These are phyloP conservation scores for Hyaloperonospora brassicae DNA, from an alignment of 352 stramenopile genomes.

Conservation along the genomic window DNA sequence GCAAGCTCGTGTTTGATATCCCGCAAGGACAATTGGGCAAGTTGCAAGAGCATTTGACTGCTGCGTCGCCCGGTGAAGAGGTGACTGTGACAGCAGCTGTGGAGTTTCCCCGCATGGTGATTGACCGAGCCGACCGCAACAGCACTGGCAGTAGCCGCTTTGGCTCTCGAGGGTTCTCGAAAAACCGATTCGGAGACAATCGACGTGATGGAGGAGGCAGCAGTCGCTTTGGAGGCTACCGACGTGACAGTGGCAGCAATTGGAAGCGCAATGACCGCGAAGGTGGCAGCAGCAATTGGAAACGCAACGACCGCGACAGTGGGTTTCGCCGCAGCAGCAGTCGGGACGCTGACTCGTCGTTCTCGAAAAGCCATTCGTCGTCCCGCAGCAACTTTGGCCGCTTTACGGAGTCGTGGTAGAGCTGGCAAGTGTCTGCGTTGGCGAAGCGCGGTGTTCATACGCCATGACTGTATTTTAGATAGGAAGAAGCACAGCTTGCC, in stretches of 20 bases:
- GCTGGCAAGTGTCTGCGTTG: background rate
- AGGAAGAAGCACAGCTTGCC: slow-evolving; percentile 18
- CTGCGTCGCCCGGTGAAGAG: slow-evolving; percentile 18
- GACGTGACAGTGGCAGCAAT: slow-evolving; percentile 16
- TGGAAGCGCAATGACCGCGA: slow-evolving; percentile 24
- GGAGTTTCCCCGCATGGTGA: slow-evolving; percentile 52
- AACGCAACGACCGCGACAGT: slow-evolving; percentile 20
- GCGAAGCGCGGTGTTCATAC: slow-evolving; percentile 3
- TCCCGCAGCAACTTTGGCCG: slow-evolving; percentile 26
- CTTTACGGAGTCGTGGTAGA: slow-evolving; percentile 27
- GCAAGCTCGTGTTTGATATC: slow-evolving; percentile 67
- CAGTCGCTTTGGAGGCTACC: slow-evolving; percentile 21
- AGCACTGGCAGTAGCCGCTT: slow-evolving; percentile 23
- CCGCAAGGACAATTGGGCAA: slow-evolving; percentile 38
- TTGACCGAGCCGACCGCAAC: slow-evolving; percentile 24
- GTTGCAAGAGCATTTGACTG: slow-evolving; percentile 38
- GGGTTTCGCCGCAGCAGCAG: slow-evolving; percentile 12
- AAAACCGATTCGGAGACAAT: slow-evolving; percentile 25
- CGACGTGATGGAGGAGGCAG: slow-evolving; percentile 16
- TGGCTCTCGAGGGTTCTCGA: slow-evolving; percentile 29
- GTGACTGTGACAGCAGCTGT: slow-evolving; percentile 37
- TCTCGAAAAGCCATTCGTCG: slow-evolving; percentile 35
- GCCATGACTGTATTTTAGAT: slow-evolving; percentile 32
- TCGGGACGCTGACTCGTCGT: slow-evolving; percentile 40
- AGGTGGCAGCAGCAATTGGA: slow-evolving; percentile 17